Base-by-base conservation (phyloP, 1,284 basidiomycete species). In the Leccinum holopus region DNA sequence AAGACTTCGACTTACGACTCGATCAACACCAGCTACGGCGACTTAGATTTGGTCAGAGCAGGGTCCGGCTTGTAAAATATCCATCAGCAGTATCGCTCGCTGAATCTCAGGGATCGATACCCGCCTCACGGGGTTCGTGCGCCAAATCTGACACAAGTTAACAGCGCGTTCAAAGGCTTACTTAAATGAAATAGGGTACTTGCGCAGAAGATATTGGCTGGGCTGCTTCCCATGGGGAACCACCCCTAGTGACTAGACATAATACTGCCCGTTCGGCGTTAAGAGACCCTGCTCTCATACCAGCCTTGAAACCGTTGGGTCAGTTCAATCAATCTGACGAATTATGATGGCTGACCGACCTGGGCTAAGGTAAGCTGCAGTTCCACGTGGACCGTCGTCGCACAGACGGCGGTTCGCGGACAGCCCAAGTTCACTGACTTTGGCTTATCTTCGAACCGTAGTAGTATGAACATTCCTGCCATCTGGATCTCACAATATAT, bases 141-240 rank as follows among this genome's bases (percentile, higher is more conserved):
- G 76, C 76, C 91, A 88, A 64, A 89, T 84, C 57, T 75, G 76
- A 64, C 81, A 79, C 63, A 92, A 39, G 37, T 39, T 39, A 39
- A 77, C 60, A 92, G 79, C 1, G 69, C 69, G 63, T 83, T 84
- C 56, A 85, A 81, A 5, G 78, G 78, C 33, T 75, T 69, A 39
- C 33, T 75, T 69, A 37, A 39, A 39, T 8, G 90, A 91, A 66
- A 95, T 88, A 14, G 90, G 88, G 7, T 92, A 81, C 64, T 86
- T 85, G 53, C 82, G 77, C 37, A 82, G 80, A 32, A 96, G 81
- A 70, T 89, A 87, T 78, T 9, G 81, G 77, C 39, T 81, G 85
- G 2, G 95, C 94, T 69, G 85, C 84, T 66, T 87, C 84, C 95
- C 95, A 98, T 8, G 94, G 95, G 73, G 91, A 92, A 35, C 90